phyloP scores from a whole-genome alignment of 805 yeast species.

The Saturnispora serradocipensis region DNA sequence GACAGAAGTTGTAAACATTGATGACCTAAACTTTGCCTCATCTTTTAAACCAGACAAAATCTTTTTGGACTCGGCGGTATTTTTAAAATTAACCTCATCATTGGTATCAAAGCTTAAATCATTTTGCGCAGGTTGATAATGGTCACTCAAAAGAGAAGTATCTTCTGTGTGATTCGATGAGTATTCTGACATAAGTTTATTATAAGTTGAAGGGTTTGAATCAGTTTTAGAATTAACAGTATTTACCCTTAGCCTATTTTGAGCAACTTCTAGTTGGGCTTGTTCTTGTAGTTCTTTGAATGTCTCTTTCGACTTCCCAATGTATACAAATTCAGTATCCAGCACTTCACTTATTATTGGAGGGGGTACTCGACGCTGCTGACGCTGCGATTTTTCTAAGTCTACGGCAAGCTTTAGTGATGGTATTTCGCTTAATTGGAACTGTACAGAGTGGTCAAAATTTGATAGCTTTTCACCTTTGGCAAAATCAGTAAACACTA shows the following conservation, averaged over 20 bases:
- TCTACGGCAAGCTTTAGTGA: constrained; percentile 6
- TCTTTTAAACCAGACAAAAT: constrained; percentile 22
- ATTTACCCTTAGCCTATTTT: constrained; percentile 7
- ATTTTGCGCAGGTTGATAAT: neutral
- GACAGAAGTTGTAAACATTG: constrained; percentile 16
- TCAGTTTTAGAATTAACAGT: constrained; percentile 9
- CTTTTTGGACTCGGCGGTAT: neutral
- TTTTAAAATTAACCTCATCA: constrained; percentile 1
- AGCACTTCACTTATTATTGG: constrained; percentile 22
- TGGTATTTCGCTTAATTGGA: constrained; percentile 16
- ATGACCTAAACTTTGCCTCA: constrained; percentile 30
- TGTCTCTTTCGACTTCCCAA: constrained; percentile 25
- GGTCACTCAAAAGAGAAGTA: constrained; percentile 20
- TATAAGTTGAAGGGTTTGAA: constrained; percentile 22
- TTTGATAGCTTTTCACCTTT: constrained; percentile 18
- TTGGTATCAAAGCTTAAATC: constrained; percentile 3
- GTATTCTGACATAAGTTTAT: constrained; percentile 23
- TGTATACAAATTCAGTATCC: constrained; percentile 20
- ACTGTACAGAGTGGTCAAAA: constrained; percentile 3
- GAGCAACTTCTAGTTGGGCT: constrained; percentile 20
- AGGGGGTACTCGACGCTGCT: constrained; percentile 20
- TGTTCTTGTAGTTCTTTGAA: constrained; percentile 22
- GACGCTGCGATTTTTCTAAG: constrained; percentile 10
- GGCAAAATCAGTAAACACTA: constrained; percentile 54
- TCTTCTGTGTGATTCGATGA: constrained; percentile 21